Base-by-base conservation (phyloP, 257 asterid species). In the Salvia rosmarinus region DNA sequence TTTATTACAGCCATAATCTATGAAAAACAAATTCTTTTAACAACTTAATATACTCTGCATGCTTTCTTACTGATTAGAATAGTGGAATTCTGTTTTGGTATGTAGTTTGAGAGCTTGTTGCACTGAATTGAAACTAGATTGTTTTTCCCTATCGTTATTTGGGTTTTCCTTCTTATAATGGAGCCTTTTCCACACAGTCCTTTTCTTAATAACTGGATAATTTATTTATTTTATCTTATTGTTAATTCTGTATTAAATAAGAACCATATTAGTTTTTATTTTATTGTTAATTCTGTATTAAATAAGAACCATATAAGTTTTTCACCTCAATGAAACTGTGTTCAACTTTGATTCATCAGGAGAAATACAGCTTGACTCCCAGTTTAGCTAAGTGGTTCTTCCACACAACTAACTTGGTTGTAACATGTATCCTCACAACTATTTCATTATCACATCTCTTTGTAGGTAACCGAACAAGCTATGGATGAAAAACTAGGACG, bases 401-500 rank as follows among this genome's bases (percentile, higher is more conserved):
- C 12, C 42, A 13, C 2, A 23, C n/a, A 32, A 42, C 10, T 28
- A 2, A 20, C 73, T 19, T 56, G 30, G 20, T 46, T 34, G 4
- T 28, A 44, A 14, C 17, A 17, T 19, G 60, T 52, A n/a, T 72
- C 63, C 9, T 63, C n/a, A 47, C 16, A 46, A 17, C 19, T 23
- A 49, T 44, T 68, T 64, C 32, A 77, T 32, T 13, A 2, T 63
- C 12, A 11, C 14, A 65, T 74, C 30, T 67, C 8, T 74, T 51
- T 76, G 20, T 77, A 92, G 98, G 96, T 92, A 64, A 88, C 96
- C 0, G 91, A 90, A 74, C 95, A 84, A 78, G 85, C 64, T 66
- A 78, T 87, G 85, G 98, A 92, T 77, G 98, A 85, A 75, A 90
- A 88, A 80, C 89, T 90, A 76, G 98, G 97, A 64, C 81, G 96